These are phyloP conservation scores for Mimosa pudica DNA, from an alignment of 306 rosid genomes.

Conservation along the genomic window DNA sequence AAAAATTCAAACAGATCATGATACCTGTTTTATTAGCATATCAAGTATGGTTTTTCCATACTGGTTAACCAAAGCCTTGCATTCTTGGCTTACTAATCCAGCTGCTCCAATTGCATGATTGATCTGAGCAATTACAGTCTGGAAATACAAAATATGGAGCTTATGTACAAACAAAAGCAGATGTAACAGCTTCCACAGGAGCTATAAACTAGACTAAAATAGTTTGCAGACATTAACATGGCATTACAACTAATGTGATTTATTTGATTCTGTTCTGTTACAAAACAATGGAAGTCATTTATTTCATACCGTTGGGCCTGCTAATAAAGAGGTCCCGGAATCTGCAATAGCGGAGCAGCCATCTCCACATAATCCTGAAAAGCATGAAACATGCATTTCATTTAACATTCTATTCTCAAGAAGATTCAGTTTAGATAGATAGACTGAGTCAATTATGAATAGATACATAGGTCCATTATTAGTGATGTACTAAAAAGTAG, in stretches of 20 bases:
- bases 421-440: neutral
- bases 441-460: neutral
- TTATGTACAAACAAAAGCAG: neutral
- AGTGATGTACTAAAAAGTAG: neutral
- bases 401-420: neutral
- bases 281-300: neutral
- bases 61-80: conserved; percentile 40
- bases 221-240: neutral
- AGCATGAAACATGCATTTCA: neutral
- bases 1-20: conserved; percentile 2
- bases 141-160: neutral
- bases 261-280: conserved; percentile 16
- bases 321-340: conserved; percentile 44
- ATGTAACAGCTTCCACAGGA: no score
- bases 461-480: neutral
- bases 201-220: neutral
- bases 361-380: conserved; percentile 39
- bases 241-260: neutral
- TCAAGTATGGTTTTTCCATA: conserved; percentile 46
- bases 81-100: conserved; percentile 44
- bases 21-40: conserved; percentile 35
- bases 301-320: conserved; percentile 46
- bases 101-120: conserved; percentile 50
- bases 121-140: conserved; percentile 42
- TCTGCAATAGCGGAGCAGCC: conserved; percentile 50